Base-by-base conservation (phyloP, 805 yeast species). In the Lachancea mirantina region DNA sequence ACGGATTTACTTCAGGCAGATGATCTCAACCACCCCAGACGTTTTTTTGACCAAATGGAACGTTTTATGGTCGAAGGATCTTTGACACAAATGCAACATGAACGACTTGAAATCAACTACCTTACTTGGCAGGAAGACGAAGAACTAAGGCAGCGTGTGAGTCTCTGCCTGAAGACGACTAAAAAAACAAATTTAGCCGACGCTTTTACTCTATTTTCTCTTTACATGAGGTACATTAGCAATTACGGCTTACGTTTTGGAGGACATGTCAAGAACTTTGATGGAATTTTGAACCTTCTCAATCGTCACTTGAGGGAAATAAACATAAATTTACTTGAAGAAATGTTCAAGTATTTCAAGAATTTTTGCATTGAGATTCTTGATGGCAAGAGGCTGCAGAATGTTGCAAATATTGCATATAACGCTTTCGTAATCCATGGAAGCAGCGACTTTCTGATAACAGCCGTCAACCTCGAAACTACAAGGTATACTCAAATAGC, bases 371-470 rank as follows among this genome's bases (percentile, higher is more conserved):
- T 49, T 3, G 35, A 34, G n/a, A 27, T 24, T 8, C 8, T 27
- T 5, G 53, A 52, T 17, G 26, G 23, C 6, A 48, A 51, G 27
- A 44, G 61, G 32, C 21, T 52, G n/a, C 33, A 40, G 1, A 55
- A 55, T 36, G 27, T 54, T 5, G 41, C 49, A 7, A 50, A 46
- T 22, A 47, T 57, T 7, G 19, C 42, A n/a, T 58, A 46, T 31
- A 58, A 58, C 31, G 30, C 41, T 6, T 55, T 40, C 14, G 40
- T 52, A 4, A 33, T 41, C 6, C 32, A 30, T 2, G 43, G 43
- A 22, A 37, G 46, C 13, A 26, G 26, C 8, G 21, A 19, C 0
- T 47, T 42, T 19, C 26, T 54, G 8, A 15, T 30, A 2, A 13
- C 33, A 2, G 46, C 53, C 5, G 23, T 44, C 4, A 28, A 32